phyloP scores from a whole-genome alignment of 495 filamentous ascomycete genomes.

The Pyrenula massariospora region DNA sequence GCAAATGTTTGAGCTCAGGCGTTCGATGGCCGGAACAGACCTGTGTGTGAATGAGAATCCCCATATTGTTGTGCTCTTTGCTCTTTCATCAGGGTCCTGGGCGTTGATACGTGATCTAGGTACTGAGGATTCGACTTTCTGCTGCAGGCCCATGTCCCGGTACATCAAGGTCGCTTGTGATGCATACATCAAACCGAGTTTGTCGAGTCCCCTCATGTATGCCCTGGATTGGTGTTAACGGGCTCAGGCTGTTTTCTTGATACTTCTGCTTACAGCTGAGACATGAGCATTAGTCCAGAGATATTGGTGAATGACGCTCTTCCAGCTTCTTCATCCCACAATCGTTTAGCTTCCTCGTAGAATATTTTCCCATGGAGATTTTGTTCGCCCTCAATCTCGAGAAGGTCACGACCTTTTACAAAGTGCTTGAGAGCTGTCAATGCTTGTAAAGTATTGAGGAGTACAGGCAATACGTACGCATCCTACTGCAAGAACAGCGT shows the following conservation, averaged over 20 bases:
- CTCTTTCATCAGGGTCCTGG: background rate
- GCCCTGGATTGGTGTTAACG: background rate
- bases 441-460: background rate
- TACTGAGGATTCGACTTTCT: background rate
- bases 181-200: background rate
- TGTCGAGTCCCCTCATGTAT: background rate
- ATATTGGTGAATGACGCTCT: background rate
- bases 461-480: slow-evolving; percentile 17
- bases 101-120: background rate
- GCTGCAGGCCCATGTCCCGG: background rate
- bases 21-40: background rate
- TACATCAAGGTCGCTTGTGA: background rate
- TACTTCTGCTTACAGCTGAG: background rate
- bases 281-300: background rate
- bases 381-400: slow-evolving; percentile 13
- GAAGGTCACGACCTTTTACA: slow-evolving; percentile 40
- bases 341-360: slow-evolving; percentile 20
- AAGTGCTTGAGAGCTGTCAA: slow-evolving; percentile 15
- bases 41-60: background rate
- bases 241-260: too few relatives aligned
- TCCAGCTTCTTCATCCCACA: slow-evolving; percentile 19
- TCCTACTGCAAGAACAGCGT: slow-evolving; percentile 27
- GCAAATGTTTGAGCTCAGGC: too few relatives aligned
- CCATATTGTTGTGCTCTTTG: background rate
- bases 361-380: slow-evolving; percentile 22